A percentile compares a stretch with the other conserved stretches of the same genome.
These are phyloP conservation scores for Cercospora berteroae DNA, from an alignment of 2,329 filamentous ascomycete genomes.

Conservation along the genomic window DNA sequence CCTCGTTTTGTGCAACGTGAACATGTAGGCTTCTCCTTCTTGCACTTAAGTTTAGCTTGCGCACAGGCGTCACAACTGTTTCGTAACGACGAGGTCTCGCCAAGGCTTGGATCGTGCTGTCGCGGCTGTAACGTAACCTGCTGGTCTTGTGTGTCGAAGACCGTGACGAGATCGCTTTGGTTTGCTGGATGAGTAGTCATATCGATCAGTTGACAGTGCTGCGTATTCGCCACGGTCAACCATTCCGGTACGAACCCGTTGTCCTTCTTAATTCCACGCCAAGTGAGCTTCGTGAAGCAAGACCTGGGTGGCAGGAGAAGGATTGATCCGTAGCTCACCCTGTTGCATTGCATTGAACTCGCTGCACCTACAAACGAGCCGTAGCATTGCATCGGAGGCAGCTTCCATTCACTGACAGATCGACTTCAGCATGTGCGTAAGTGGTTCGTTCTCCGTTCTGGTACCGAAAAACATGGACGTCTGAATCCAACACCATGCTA, in stretches of 20 bases:
- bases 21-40: not conserved
- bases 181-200: not conserved
- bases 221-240: no score
- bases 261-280: not conserved
- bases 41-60: not conserved
- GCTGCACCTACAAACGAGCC: not conserved
- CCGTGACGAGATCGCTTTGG: not conserved
- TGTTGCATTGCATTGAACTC: not conserved
- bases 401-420: not conserved
- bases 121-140: not conserved
- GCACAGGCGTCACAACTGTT: not conserved
- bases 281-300: not conserved
- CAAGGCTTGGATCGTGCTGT: not conserved
- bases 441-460: not conserved
- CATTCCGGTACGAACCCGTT: not conserved
- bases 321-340: not conserved
- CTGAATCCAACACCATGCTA: not conserved
- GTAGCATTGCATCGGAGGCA: not conserved
- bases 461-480: not conserved
- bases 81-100: not conserved
- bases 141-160: not conserved
- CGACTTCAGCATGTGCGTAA: not conserved
- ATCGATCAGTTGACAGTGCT: no score
- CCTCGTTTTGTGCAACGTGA: not conserved
- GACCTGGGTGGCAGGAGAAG: not conserved